Conservation (phyloP, 257 asterid genomes). For the Rauvolfia tetraphylla region DNA sequence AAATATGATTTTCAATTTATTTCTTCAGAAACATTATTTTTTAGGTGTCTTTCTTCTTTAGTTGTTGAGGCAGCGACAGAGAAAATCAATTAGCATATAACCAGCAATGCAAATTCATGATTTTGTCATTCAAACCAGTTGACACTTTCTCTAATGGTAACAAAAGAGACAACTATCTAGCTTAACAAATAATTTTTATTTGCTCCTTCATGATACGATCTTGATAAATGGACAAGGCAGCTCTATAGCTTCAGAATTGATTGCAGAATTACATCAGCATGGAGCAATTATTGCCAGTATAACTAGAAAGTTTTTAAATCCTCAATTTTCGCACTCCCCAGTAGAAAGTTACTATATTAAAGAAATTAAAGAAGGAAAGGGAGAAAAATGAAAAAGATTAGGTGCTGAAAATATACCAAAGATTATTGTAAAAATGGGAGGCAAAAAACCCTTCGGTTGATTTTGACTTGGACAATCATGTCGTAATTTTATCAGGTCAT, state of each 20-base stretch:
- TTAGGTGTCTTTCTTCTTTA: background rate
- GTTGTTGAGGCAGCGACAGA: background rate
- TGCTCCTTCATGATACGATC: background rate
- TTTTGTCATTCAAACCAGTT: background rate
- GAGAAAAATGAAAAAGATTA: background rate
- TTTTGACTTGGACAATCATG: background rate
- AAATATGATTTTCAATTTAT: background rate
- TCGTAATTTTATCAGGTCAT: slow-evolving; percentile 8
- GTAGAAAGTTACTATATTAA: background rate
- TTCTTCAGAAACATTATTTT: background rate
- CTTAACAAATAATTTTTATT: background rate
- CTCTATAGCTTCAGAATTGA: background rate
- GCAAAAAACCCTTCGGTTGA: background rate
- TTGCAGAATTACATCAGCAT: background rate
- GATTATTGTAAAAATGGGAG: background rate
- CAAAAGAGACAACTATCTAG: background rate
- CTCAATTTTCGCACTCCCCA: too few relatives aligned
- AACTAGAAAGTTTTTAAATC: background rate
- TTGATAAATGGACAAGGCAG: background rate
- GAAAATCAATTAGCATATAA: background rate
- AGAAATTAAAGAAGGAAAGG: background rate
- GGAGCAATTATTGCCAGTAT: background rate
- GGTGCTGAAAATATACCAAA: background rate
- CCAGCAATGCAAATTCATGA: background rate
- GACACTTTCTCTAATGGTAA: background rate